Evolutionary conservation across 177 flowering plant species (phyloP).

Genomic region (Vitis hybrid): DNA sequence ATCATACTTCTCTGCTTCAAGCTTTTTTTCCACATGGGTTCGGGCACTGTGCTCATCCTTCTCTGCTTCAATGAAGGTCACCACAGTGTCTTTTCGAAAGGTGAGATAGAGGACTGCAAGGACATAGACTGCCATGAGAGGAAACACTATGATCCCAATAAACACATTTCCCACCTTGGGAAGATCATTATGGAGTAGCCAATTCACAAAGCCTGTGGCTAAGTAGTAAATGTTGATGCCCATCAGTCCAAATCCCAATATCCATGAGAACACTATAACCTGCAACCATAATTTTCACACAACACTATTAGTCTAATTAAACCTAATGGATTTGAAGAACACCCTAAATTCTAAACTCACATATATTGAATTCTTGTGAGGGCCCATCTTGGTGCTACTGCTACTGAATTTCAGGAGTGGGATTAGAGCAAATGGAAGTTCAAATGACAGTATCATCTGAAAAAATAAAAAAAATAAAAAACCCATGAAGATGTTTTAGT

Average conservation of each 20-base stretch:
- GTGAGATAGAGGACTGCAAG: slow-evolving; percentile 49
- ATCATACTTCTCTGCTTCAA: slow-evolving; percentile 20
- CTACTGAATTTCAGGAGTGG: slow-evolving; percentile 80
- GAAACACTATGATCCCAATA: slow-evolving; percentile 58
- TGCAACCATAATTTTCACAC: slow-evolving; percentile 14
- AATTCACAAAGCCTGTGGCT: slow-evolving; percentile 50
- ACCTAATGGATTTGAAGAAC: neutral
- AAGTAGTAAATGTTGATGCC: slow-evolving; percentile 71
- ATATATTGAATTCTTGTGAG: slow-evolving; percentile 60
- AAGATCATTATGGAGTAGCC: slow-evolving; percentile 48
- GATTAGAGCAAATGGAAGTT: slow-evolving; percentile 73
- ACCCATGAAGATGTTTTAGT: neutral
- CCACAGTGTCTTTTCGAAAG: slow-evolving; percentile 51
- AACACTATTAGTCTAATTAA: neutral
- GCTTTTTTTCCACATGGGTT: slow-evolving; percentile 27
- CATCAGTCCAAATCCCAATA: slow-evolving; percentile 50
- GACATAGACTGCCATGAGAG: slow-evolving; percentile 52
- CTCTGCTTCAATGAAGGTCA: slow-evolving; percentile 41
- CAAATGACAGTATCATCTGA: slow-evolving; percentile 74
- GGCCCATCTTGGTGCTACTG: slow-evolving; percentile 69
- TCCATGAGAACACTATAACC: slow-evolving; percentile 64
- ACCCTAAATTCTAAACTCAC: slow-evolving; percentile 28
- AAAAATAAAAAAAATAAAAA: neutral
- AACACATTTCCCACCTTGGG: slow-evolving; percentile 53
- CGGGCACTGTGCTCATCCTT: slow-evolving; percentile 25